Conservation (phyloP, 129 eudicot species). For the Heracleum sosnowskyi region DNA sequence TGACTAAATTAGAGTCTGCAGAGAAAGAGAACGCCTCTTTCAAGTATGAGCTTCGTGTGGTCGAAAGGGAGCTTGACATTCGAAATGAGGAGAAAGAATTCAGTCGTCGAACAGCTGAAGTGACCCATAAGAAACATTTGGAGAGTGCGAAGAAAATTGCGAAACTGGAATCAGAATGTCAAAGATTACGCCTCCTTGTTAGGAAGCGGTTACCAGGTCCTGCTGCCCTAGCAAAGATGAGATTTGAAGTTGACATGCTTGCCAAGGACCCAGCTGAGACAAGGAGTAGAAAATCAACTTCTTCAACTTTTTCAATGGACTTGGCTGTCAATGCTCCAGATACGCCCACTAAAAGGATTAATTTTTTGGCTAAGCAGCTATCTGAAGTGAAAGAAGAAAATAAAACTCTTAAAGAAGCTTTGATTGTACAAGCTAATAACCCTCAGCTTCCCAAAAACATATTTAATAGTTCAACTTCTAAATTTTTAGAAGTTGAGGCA, state of each 20-base stretch:
- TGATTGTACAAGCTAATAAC: slow-evolving; percentile 38
- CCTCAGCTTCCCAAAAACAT: slow-evolving; percentile 16
- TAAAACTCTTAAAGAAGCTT: slow-evolving; percentile 48
- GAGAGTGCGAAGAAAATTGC: slow-evolving; percentile 71
- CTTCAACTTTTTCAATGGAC: slow-evolving; percentile 30
- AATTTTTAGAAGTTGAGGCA: slow-evolving; percentile 25
- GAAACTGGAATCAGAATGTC: slow-evolving; percentile 75
- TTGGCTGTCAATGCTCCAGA: slow-evolving; percentile 30
- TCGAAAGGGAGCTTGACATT: slow-evolving; percentile 86
- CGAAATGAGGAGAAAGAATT: slow-evolving; percentile 87
- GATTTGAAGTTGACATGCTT: slow-evolving; percentile 66
- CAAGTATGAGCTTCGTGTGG: slow-evolving; percentile 68
- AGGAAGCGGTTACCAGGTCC: slow-evolving; percentile 90
- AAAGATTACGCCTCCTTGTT: slow-evolving; percentile 70
- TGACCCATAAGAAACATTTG: slow-evolving; percentile 65
- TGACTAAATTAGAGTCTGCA: slow-evolving; percentile 44
- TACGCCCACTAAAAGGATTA: slow-evolving; percentile 36
- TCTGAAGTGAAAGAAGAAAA: slow-evolving; percentile 67
- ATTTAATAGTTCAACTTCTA: slow-evolving; percentile 23
- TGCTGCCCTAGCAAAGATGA: slow-evolving; percentile 77
- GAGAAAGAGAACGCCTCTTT: slow-evolving; percentile 73
- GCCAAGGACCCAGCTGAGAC: slow-evolving; percentile 41
- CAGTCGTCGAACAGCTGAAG: slow-evolving; percentile 60
- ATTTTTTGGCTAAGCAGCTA: slow-evolving; percentile 50
- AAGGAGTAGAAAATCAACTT: slow-evolving; percentile 47